These are phyloP conservation scores for Typha latifolia DNA, from an alignment of 176 grass and related monocot genomes.

Conservation along the genomic window DNA sequence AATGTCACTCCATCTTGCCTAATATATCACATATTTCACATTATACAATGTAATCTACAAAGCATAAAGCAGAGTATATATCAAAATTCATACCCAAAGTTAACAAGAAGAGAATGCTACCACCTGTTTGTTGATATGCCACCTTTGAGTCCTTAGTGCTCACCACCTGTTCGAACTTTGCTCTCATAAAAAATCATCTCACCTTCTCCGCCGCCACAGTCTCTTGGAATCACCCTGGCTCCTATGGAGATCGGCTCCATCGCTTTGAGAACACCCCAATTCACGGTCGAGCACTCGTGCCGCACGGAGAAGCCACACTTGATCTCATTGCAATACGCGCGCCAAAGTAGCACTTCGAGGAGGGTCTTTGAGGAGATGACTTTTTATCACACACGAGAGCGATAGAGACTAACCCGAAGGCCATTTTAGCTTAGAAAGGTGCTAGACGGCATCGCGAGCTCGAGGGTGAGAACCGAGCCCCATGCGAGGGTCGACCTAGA, in stretches of 20 bases:
- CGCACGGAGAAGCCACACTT: conserved; percentile 61
- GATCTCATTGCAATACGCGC: conserved; percentile 72
- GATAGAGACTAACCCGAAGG: conserved; percentile 77
- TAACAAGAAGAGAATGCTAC: background rate
- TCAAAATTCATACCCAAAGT: background rate
- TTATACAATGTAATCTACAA: background rate
- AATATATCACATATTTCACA: background rate
- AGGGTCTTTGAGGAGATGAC: conserved; percentile 27
- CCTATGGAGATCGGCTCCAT: conserved; percentile 79
- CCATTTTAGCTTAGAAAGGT: conserved; percentile 76
- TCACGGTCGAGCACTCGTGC: conserved; percentile 44
- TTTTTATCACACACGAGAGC: conserved; percentile 66
- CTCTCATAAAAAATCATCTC: conserved; percentile 98
- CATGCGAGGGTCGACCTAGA: conserved; percentile 62
- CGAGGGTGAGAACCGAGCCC: conserved; percentile 61
- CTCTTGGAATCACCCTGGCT: conserved; percentile 60
- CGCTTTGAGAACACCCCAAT: conserved; percentile 55
- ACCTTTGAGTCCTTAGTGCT: conserved; percentile 93
- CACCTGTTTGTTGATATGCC: conserved; percentile 5
- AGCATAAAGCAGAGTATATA: background rate
- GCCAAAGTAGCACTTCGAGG: conserved; percentile 59
- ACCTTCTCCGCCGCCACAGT: conserved; percentile 38
- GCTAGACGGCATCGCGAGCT: conserved; percentile 65
- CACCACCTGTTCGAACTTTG: conserved; percentile 75
- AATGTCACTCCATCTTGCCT: too few relatives aligned